Percentiles rank a stretch among this genome's conserved stretches.
Evolutionary conservation across 768 basidiomycete species (phyloP).

Genomic region (Mycena floridula): DNA sequence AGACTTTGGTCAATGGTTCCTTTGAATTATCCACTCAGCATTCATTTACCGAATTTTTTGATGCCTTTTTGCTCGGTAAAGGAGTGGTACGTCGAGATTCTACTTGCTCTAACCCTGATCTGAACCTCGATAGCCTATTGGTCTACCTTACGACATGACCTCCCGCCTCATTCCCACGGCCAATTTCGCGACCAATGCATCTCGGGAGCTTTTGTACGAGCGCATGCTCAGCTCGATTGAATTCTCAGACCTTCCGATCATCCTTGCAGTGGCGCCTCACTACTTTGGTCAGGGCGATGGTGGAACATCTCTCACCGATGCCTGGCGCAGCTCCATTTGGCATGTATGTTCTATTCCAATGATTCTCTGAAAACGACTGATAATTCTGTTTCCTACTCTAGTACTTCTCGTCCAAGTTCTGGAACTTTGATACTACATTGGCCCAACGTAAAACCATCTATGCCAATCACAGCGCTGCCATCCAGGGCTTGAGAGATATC

Average conservation of each 20-base stretch:
- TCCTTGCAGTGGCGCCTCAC: conserved; percentile 1
- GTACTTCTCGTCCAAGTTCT: neutral
- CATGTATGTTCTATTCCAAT: conserved; percentile 1
- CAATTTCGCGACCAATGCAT: conserved; percentile 11
- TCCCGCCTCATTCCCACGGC: conserved; percentile 16
- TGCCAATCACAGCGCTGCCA: conserved; percentile 3
- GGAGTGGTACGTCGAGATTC: conserved; percentile 19
- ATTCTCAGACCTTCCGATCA: conserved; percentile 6
- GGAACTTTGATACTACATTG: conserved; percentile 10
- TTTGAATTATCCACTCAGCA: too few relatives aligned
- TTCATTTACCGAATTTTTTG: too few relatives aligned
- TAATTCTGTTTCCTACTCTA: neutral
- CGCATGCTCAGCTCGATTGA: neutral
- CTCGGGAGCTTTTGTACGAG: conserved; percentile 10
- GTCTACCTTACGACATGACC: conserved; percentile 13
- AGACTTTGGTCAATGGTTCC: conserved; percentile 10
- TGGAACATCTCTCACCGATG: conserved; percentile 2
- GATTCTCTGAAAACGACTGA: neutral
- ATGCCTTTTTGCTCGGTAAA: conserved; percentile 15
- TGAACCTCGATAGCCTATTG: conserved; percentile 15
- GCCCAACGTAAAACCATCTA: conserved; percentile 4
- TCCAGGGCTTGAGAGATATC: conserved; percentile 2
- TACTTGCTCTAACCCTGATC: conserved; percentile 21
- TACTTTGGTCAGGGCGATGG: neutral
- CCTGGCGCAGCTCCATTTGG: conserved; percentile 8